Evolutionary conservation across 176 grass and related monocot species (phyloP).

Genomic region (Eleusine coracana): DNA sequence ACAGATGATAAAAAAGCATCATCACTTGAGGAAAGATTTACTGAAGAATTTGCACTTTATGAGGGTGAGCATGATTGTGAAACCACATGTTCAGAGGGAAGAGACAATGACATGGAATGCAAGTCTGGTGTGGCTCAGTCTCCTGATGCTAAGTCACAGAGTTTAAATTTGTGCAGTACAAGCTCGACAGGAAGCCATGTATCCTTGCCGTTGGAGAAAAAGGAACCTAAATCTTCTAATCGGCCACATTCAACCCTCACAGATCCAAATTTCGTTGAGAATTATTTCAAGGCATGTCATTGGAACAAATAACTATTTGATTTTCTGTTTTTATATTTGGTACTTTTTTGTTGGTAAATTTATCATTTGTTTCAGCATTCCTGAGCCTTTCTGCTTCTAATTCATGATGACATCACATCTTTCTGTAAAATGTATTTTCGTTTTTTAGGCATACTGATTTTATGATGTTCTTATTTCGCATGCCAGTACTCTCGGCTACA

Average conservation of each 20-base stretch:
- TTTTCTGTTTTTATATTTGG: conserved; percentile 17
- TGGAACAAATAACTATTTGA: conserved; percentile 16
- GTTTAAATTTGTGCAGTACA: conserved; percentile 47
- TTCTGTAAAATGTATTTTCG: not conserved
- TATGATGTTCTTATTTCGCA: conserved; percentile 30
- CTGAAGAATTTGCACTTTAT: not conserved
- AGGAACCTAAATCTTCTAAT: conserved; percentile 51
- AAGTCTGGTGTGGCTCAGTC: conserved; percentile 27
- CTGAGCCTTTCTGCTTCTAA: conserved; percentile 29
- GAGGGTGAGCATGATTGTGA: conserved; percentile 44
- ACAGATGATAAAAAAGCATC: conserved; percentile 43
- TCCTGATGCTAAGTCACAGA: conserved; percentile 50
- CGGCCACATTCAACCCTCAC: conserved; percentile 76
- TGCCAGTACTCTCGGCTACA: conserved; percentile 83
- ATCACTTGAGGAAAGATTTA: conserved; percentile 39
- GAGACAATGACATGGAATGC: conserved; percentile 39
- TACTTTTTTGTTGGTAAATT: not conserved
- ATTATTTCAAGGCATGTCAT: conserved; percentile 83
- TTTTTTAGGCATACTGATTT: conserved; percentile 8
- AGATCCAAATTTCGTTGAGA: conserved; percentile 96
- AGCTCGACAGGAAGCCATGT: conserved; percentile 42
- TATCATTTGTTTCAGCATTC: conserved; percentile 19
- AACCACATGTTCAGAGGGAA: conserved; percentile 49
- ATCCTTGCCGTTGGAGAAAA: conserved; percentile 39
- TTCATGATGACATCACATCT: not conserved